These are phyloP conservation scores for Ceratocystis smalleyi DNA, from an alignment of 2,329 filamentous ascomycete genomes.

Conservation along the genomic window DNA sequence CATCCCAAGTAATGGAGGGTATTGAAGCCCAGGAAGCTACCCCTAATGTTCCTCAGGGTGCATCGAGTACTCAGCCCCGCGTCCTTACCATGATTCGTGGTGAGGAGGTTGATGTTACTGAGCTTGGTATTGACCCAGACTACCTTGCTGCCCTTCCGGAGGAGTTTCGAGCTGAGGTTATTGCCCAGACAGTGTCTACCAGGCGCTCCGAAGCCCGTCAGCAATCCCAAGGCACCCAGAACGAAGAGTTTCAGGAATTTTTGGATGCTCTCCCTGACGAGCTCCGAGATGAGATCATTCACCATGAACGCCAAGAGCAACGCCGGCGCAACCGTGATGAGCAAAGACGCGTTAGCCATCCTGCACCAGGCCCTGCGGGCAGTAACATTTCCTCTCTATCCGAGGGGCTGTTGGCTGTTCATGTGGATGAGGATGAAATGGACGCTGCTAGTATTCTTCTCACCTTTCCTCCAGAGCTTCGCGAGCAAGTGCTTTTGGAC, in stretches of 20 bases:
- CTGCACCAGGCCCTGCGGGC: conserved; percentile 23
- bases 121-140: conserved; percentile 82
- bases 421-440: conserved; percentile 46
- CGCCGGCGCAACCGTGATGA: conserved; percentile 77
- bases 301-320: conserved; percentile 78
- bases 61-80: conserved; percentile 26
- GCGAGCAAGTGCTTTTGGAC: conserved; percentile 77
- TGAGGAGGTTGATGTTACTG: conserved; percentile 81
- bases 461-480: conserved; percentile 69
- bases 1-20: conserved; percentile 50
- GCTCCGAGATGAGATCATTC: conserved; percentile 75
- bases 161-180: conserved; percentile 88
- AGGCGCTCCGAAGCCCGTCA: conserved; percentile 61
- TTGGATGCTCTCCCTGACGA: conserved; percentile 82
- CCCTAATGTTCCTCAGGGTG: conserved; percentile 21
- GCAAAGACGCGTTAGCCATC: conserved; percentile 49
- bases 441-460: conserved; percentile 84
- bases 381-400: conserved; percentile 1
- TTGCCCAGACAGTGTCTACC: conserved; percentile 75
- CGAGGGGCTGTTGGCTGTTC: background rate
- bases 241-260: conserved; percentile 83
- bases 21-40: conserved; percentile 41
- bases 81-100: conserved; percentile 74
- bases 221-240: conserved; percentile 55
- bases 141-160: conserved; percentile 96